Evolutionary conservation across 2,329 filamentous ascomycete genomes (phyloP).

Genomic region (Triangularia setosa): DNA sequence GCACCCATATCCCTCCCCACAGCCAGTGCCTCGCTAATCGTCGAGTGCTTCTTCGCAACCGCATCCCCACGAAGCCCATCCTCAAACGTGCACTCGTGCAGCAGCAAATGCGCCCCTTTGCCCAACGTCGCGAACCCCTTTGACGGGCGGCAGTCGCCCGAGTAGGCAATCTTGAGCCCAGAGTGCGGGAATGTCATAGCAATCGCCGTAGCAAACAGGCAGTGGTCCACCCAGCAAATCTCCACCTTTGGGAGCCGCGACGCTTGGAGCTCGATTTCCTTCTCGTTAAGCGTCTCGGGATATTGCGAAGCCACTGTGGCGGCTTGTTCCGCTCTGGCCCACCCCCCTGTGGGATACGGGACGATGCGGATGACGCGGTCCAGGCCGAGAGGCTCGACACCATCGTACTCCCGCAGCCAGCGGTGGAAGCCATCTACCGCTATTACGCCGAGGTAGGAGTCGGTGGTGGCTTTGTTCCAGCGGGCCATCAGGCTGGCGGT

Average conservation of each 20-base stretch:
- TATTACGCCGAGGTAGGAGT: conserved; percentile 55
- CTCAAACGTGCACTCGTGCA: conserved; percentile 96
- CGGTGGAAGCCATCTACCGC: conserved; percentile 67
- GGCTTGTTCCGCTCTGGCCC: background rate
- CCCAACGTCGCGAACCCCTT: conserved; percentile 66
- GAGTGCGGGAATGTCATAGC: conserved; percentile 68
- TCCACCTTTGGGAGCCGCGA: conserved; percentile 58
- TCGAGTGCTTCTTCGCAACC: conserved; percentile 82
- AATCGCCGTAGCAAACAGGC: conserved; percentile 70
- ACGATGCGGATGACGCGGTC: conserved; percentile 6
- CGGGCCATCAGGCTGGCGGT: conserved; percentile 79
- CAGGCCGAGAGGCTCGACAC: conserved; percentile 64
- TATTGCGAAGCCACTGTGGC: background rate
- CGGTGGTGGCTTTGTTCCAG: conserved; percentile 49
- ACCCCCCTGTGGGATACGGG: background rate
- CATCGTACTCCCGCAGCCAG: conserved; percentile 75
- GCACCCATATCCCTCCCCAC: conserved; percentile 77
- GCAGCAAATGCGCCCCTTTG: conserved; percentile 70
- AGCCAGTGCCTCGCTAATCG: conserved; percentile 77
- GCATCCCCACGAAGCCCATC: conserved; percentile 78
- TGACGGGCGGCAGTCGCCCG: conserved; percentile 86
- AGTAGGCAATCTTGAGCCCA: conserved; percentile 85
- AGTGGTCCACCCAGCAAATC: conserved; percentile 70
- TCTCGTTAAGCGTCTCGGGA: background rate
- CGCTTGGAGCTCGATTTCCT: conserved; percentile 23